Percentiles rank a stretch among this genome's conserved stretches.
These are phyloP conservation scores for Sporopachydermia cereana DNA, from an alignment of 1,139 yeast species.

Conservation along the genomic window DNA sequence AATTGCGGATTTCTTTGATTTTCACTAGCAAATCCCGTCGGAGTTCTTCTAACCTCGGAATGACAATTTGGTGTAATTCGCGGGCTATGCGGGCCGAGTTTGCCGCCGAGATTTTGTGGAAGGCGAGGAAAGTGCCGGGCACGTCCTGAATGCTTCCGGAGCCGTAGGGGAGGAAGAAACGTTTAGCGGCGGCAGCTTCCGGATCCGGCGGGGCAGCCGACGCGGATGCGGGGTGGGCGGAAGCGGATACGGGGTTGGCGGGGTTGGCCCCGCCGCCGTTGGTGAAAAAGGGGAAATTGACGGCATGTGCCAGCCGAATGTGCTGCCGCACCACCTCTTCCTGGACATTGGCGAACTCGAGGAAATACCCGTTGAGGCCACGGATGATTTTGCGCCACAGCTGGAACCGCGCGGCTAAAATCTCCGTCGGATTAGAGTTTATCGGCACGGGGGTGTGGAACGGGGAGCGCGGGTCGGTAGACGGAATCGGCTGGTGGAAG, in stretches of 20 bases:
- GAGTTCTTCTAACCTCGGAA: slow-evolving; percentile 80
- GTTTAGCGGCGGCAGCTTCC: slow-evolving; percentile 17
- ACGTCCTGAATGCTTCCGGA: slow-evolving; percentile 75
- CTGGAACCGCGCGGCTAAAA: slow-evolving; percentile 68
- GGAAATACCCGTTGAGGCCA: slow-evolving; percentile 61
- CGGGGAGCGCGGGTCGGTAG: slow-evolving; percentile 32
- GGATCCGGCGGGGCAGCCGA: slow-evolving; percentile 3
- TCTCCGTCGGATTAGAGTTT: slow-evolving; percentile 69
- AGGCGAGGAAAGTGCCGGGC: slow-evolving; percentile 61
- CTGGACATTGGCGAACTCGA: slow-evolving; percentile 73
- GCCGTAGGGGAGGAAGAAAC: slow-evolving; percentile 60
- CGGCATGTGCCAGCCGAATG: slow-evolving; percentile 68
- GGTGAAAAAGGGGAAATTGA: slow-evolving; percentile 40
- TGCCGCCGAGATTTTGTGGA: slow-evolving; percentile 61
- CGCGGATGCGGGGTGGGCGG: slow-evolving; percentile 5
- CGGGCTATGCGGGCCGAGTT: slow-evolving; percentile 57
- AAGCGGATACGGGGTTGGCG: slow-evolving; percentile 6
- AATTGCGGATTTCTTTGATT: slow-evolving; percentile 74
- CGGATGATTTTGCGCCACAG: slow-evolving; percentile 80
- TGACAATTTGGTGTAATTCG: slow-evolving; percentile 54
- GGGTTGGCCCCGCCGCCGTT: slow-evolving; percentile 16
- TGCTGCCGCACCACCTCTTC: slow-evolving; percentile 84
- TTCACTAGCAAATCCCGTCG: slow-evolving; percentile 72
- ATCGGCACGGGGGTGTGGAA: slow-evolving; percentile 36
- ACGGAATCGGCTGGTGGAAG: slow-evolving; percentile 10